Conservation (phyloP, 2,329 filamentous ascomycete species). For the Fusarium sp. region DNA sequence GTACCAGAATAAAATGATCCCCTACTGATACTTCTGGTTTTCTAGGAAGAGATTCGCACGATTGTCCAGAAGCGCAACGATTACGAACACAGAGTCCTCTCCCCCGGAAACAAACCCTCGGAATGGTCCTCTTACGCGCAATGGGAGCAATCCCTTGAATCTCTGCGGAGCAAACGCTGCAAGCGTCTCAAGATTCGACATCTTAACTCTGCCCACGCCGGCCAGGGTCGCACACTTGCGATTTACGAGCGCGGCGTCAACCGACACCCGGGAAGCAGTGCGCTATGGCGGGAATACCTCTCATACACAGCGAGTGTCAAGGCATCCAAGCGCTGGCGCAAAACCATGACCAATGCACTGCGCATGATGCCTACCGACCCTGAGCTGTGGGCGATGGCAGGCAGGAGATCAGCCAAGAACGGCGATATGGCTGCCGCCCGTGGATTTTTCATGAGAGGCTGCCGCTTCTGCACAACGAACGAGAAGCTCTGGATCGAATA, state of each 20-base stretch:
- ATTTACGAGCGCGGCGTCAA: conserved; percentile 88
- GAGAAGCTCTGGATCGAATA: conserved; percentile 89
- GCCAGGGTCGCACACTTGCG: conserved; percentile 86
- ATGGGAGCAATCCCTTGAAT: conserved; percentile 78
- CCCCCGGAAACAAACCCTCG: conserved; percentile 78
- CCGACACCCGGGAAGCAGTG: conserved; percentile 84
- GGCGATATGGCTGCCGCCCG: conserved; percentile 90
- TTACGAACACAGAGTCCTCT: conserved; percentile 91
- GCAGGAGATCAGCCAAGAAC: conserved; percentile 80
- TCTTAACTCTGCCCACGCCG: conserved; percentile 74
- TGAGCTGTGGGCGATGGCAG: conserved; percentile 88
- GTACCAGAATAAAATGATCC: background rate
- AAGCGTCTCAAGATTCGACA: conserved; percentile 82
- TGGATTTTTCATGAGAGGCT: conserved; percentile 87
- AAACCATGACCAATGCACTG: conserved; percentile 75
- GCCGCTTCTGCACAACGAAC: conserved; percentile 87
- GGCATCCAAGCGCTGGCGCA: conserved; percentile 75
- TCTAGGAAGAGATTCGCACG: conserved; percentile 86
- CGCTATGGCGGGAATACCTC: conserved; percentile 92
- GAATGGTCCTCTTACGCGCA: conserved; percentile 89
- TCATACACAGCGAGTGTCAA: conserved; percentile 80
- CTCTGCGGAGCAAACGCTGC: conserved; percentile 84
- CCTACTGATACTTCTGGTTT: conserved; percentile 21
- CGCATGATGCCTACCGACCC: conserved; percentile 87
- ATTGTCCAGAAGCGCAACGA: conserved; percentile 93